phyloP scores from a whole-genome alignment of 2,329 filamentous ascomycete genomes.

The Pseudogymnoascus sp. region DNA sequence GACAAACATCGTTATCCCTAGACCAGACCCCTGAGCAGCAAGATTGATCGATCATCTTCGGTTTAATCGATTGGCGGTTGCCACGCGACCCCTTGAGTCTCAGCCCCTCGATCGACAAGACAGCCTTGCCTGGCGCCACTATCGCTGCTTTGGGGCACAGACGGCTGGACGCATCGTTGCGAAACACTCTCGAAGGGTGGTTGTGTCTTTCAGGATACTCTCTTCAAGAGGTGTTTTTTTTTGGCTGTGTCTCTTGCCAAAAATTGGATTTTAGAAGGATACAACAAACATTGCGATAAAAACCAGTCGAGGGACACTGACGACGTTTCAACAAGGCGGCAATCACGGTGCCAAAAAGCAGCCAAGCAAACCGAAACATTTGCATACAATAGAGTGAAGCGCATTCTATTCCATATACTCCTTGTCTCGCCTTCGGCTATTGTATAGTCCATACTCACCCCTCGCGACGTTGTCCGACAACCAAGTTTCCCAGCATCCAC shows the following conservation, averaged over 20 bases:
- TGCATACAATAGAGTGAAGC: background rate
- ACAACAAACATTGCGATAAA: background rate
- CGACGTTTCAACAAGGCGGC: background rate
- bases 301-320: background rate
- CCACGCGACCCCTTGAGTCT: conserved; percentile 1
- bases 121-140: background rate
- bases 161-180: background rate
- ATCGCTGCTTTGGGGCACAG: background rate
- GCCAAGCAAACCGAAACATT: background rate
- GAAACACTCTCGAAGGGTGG: background rate
- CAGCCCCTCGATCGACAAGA: conserved; percentile 3
- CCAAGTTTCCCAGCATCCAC: background rate
- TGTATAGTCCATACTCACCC: background rate
- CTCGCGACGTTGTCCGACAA: background rate
- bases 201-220: background rate
- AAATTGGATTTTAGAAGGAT: background rate
- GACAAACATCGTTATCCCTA: background rate
- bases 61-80: background rate
- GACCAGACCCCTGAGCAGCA: background rate
- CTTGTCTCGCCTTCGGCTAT: background rate
- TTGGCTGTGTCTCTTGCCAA: background rate
- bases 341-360: background rate
- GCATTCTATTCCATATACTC: background rate
- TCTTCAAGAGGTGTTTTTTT: background rate
- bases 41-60: background rate